Evolutionary conservation across 495 filamentous ascomycete species (phyloP).

Genomic region (Neurospora cerealis): DNA sequence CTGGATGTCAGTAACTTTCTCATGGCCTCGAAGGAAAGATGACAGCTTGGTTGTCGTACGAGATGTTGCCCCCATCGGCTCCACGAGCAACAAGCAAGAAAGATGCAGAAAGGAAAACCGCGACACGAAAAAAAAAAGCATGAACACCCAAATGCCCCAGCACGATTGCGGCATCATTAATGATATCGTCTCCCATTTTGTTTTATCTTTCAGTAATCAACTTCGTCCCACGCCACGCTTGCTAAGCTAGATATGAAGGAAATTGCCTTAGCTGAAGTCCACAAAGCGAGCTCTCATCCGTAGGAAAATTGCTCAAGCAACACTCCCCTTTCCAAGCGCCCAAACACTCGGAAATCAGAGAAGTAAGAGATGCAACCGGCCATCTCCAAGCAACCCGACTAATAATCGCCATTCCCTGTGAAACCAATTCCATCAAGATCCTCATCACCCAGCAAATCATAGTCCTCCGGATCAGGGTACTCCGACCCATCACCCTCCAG

Average conservation of each 20-base stretch:
- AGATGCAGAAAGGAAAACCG: background rate
- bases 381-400: background rate
- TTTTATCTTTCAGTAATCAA: background rate
- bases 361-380: background rate
- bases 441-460: constrained; percentile 3
- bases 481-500: constrained; percentile 16
- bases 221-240: background rate
- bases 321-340: background rate
- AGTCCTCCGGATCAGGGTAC: constrained; percentile 7
- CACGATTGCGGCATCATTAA: background rate
- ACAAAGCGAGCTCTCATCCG: background rate
- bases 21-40: too few relatives aligned
- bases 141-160: background rate
- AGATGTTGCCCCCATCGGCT: background rate
- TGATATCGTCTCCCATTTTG: background rate
- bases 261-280: background rate
- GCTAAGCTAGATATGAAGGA: background rate
- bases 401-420: background rate
- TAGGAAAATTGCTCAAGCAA: background rate
- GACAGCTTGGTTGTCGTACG: background rate
- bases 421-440: background rate
- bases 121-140: background rate
- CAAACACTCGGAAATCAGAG: background rate
- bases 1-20: too few relatives aligned
- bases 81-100: background rate